These are phyloP conservation scores for Alternaria postmessia DNA, from an alignment of 2,329 filamentous ascomycete genomes.

Conservation along the genomic window DNA sequence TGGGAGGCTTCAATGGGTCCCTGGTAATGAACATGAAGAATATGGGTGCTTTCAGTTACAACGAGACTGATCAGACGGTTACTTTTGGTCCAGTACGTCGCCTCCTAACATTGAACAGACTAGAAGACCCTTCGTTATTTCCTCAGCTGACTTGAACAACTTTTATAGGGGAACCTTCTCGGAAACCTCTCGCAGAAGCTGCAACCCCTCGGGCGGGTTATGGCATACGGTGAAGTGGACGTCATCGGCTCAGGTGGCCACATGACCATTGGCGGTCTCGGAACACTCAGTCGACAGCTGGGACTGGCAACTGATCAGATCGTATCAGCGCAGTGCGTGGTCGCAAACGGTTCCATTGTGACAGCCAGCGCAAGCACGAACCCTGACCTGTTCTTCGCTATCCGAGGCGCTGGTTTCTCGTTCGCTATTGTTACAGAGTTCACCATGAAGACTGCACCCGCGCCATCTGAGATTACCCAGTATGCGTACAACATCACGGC, in stretches of 20 bases:
- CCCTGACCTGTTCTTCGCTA: constrained; percentile 2
- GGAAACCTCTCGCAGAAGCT: constrained; percentile 3
- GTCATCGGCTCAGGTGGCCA: constrained; percentile 3
- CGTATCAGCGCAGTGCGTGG: constrained; percentile 1
- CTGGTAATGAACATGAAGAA: constrained; percentile 2
- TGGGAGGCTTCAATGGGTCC: background rate
- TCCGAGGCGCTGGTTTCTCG: constrained; percentile 5
- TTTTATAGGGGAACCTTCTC: background rate
- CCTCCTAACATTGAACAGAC: background rate
- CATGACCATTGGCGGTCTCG: constrained; percentile 6
- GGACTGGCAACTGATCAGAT: background rate
- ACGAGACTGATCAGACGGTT: background rate
- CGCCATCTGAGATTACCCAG: background rate
- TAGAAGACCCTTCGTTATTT: background rate
- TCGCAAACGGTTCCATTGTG: background rate
- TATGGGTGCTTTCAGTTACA: background rate
- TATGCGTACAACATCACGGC: background rate
- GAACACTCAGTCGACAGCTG: constrained; percentile 1
- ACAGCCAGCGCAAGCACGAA: constrained; percentile 3
- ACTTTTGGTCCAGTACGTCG: constrained; percentile 2
- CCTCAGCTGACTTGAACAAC: background rate
- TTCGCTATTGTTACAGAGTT: constrained; percentile 4
- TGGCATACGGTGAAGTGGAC: constrained; percentile 1
- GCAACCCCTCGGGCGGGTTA: background rate
- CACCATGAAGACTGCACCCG: constrained; percentile 1